These are phyloP conservation scores for Recurvomyces mirabilis DNA, from an alignment of 495 filamentous ascomycete species.

Conservation along the genomic window DNA sequence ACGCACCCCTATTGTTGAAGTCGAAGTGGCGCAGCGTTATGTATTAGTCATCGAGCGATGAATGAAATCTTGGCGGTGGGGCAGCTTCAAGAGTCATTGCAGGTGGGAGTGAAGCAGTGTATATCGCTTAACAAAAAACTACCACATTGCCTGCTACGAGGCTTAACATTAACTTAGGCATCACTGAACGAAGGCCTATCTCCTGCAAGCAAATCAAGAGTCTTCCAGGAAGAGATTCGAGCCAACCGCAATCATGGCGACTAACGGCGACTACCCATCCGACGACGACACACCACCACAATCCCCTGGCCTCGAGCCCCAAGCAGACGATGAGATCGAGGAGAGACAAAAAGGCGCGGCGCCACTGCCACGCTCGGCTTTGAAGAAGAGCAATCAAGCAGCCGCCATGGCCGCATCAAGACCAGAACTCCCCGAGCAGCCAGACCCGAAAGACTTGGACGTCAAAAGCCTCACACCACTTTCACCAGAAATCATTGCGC, in stretches of 20 bases:
- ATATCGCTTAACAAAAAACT: too few relatives aligned
- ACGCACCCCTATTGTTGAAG: too few relatives aligned
- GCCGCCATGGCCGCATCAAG: slow-evolving; percentile 49
- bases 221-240: too few relatives aligned
- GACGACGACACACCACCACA: slow-evolving; percentile 48
- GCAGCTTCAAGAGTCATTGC: too few relatives aligned
- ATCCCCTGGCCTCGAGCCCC: slow-evolving; percentile 41
- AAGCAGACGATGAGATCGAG: slow-evolving; percentile 24
- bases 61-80: too few relatives aligned
- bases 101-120: too few relatives aligned
- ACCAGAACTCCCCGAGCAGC: slow-evolving; percentile 60
- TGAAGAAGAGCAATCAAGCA: slow-evolving; percentile 47
- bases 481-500: slow-evolving; percentile 89
- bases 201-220: too few relatives aligned
- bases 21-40: too few relatives aligned
- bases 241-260: slow-evolving; percentile 56
- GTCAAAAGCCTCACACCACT: slow-evolving; percentile 66
- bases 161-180: too few relatives aligned
- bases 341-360: slow-evolving; percentile 26
- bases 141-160: too few relatives aligned
- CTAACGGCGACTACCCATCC: slow-evolving; percentile 43
- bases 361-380: slow-evolving; percentile 49
- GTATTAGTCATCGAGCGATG: too few relatives aligned
- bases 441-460: slow-evolving; percentile 76
- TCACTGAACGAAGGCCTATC: too few relatives aligned